Evolutionary conservation across 176 grass and related monocot genomes (phyloP).

Genomic region (Musa troglodytarum): DNA sequence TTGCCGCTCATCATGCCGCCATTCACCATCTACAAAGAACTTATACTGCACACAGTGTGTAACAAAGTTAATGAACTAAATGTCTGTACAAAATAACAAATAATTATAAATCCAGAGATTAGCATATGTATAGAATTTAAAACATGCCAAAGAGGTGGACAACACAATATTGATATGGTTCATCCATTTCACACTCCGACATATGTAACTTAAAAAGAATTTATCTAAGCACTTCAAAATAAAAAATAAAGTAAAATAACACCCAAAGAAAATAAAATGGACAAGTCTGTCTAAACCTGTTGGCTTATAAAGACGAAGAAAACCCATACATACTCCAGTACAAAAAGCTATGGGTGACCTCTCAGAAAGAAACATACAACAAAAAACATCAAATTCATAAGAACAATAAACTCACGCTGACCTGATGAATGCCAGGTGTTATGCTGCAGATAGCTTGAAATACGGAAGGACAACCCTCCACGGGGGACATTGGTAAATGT

Average conservation of each 20-base stretch:
- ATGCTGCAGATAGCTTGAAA: slow-evolving; percentile 24
- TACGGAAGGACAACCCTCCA: slow-evolving; percentile 17
- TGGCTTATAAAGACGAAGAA: not conserved
- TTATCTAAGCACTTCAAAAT: not conserved
- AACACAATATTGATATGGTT: not conserved
- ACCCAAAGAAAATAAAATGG: not conserved
- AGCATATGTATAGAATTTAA: not conserved
- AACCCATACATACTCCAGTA: not conserved
- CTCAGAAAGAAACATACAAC: not conserved
- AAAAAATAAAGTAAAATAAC: not conserved
- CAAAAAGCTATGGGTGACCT: not conserved
- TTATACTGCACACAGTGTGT: slow-evolving; percentile 56
- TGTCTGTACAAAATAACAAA: not conserved
- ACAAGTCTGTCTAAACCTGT: not conserved
- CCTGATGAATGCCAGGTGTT: slow-evolving; percentile 25
- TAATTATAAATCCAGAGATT: not conserved
- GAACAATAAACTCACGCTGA: not conserved
- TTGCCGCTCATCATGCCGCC: slow-evolving; percentile 75
- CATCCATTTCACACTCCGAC: not conserved
- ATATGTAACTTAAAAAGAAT: not conserved
- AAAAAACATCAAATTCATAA: not conserved
- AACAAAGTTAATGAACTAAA: not conserved
- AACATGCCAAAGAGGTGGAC: not conserved
- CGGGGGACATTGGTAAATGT: slow-evolving; percentile 16
- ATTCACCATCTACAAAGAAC: slow-evolving; percentile 87